These are phyloP conservation scores for Sarcodon aspratus DNA, from an alignment of 768 basidiomycete species.

Conservation along the genomic window DNA sequence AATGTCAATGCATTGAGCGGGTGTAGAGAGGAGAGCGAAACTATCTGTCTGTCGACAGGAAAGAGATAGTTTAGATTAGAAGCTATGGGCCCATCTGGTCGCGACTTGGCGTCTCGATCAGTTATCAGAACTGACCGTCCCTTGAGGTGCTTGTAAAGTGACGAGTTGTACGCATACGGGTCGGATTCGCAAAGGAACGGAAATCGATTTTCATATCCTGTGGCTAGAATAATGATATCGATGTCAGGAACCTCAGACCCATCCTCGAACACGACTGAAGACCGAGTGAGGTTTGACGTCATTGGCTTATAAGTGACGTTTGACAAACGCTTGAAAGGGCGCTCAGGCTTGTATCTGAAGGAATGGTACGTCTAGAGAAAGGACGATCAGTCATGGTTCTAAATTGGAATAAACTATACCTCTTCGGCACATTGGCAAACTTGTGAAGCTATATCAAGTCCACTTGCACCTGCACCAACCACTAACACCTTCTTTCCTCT, in stretches of 20 bases:
- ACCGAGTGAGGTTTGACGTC: slow-evolving; percentile 35
- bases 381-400: not conserved
- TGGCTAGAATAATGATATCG: slow-evolving; percentile 39
- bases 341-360: slow-evolving; percentile 11
- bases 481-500: slow-evolving; percentile 32
- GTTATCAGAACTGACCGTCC: not conserved
- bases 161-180: slow-evolving; percentile 5
- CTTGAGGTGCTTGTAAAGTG: too few relatives aligned
- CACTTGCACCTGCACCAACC: slow-evolving; percentile 35
- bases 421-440: slow-evolving; percentile 25
- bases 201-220: slow-evolving; percentile 41
- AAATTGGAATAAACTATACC: slow-evolving; percentile 15
- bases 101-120: slow-evolving; percentile 1
- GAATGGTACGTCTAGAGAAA: slow-evolving; percentile 23
- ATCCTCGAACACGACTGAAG: slow-evolving; percentile 35
- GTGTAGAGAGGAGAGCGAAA: slow-evolving; percentile 34
- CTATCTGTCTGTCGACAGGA: slow-evolving; percentile 41
- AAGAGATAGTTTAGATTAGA: slow-evolving; percentile 44
- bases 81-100: slow-evolving; percentile 16
- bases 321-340: slow-evolving; percentile 1
- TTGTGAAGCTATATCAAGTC: slow-evolving; percentile 35
- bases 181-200: slow-evolving; percentile 29
- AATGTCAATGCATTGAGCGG: slow-evolving; percentile 44
- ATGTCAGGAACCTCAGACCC: slow-evolving; percentile 26
- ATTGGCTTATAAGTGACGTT: slow-evolving; percentile 23